These are phyloP conservation scores for Corchorus olitorius DNA, from an alignment of 345 rosid genomes.

Conservation along the genomic window DNA sequence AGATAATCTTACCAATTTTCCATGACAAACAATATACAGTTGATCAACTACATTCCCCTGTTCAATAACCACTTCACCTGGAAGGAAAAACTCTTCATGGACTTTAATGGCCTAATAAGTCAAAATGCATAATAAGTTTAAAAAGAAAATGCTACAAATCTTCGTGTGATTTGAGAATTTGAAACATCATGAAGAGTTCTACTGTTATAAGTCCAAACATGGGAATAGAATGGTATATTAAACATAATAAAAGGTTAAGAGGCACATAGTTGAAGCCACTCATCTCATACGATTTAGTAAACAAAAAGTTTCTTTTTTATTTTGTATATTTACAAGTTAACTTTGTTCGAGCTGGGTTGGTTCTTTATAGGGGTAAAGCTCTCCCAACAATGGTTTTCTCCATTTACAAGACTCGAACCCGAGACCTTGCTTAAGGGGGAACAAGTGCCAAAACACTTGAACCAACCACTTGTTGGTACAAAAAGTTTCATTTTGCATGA, in stretches of 20 bases:
- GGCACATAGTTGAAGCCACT: neutral
- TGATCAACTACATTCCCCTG: constrained; percentile 74
- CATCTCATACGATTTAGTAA: neutral
- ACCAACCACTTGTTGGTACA: no score
- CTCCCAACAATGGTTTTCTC: no score
- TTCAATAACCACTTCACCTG: constrained; percentile 79
- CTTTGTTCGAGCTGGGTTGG: no score
- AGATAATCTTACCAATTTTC: constrained; percentile 57
- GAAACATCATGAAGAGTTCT: neutral
- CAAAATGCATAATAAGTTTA: neutral
- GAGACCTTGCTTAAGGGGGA: no score
- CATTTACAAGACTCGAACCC: no score
- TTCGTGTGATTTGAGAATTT: neutral
- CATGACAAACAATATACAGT: constrained; percentile 75
- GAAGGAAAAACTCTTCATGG: constrained; percentile 76
- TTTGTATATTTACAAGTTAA: no score
- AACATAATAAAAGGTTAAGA: neutral
- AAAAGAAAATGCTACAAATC: neutral
- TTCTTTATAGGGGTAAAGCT: no score
- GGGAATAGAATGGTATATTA: neutral
- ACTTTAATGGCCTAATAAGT: constrained; percentile 60
- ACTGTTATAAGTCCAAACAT: no score
- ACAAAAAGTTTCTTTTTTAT: neutral
- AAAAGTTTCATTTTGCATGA: neutral
- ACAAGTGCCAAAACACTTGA: no score